Percentiles rank a stretch among this genome's conserved stretches.
Evolutionary conservation across 2,329 filamentous ascomycete genomes (phyloP).

Genomic region (Aspergillus brasiliensis): DNA sequence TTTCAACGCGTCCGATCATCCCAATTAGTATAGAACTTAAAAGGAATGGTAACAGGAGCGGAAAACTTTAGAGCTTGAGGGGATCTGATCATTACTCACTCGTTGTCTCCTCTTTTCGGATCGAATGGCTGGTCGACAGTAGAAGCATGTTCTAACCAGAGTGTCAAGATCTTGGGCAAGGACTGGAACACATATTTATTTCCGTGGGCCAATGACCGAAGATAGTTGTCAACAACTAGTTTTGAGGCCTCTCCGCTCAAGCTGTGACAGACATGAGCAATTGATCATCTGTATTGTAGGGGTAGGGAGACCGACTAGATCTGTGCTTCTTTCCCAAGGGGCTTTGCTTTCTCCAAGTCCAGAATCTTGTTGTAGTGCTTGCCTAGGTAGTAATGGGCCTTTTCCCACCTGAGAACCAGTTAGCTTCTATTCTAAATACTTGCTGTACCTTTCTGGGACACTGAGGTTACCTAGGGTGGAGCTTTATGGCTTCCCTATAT

Average conservation of each 20-base stretch:
- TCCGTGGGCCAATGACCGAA: slow-evolving; percentile 81
- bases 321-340: slow-evolving; percentile 74
- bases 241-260: slow-evolving; percentile 82
- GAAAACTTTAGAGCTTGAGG: no score
- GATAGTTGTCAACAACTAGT: slow-evolving; percentile 89
- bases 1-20: slow-evolving; percentile 12
- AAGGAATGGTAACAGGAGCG: no score
- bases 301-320: slow-evolving; percentile 53
- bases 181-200: slow-evolving; percentile 97
- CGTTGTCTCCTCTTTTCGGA: slow-evolving; percentile 50
- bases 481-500: slow-evolving; percentile 71
- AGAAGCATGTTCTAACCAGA: slow-evolving; percentile 91
- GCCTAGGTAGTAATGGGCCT: slow-evolving; percentile 94
- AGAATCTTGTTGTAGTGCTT: slow-evolving; percentile 96
- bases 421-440: not conserved
- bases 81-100: slow-evolving; percentile 33
- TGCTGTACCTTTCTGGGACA: not conserved
- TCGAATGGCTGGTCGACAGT: slow-evolving; percentile 65
- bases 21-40: no score
- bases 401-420: slow-evolving; percentile 72
- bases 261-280: slow-evolving; percentile 37
- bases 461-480: slow-evolving; percentile 36
- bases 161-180: slow-evolving; percentile 82
- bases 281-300: not conserved
- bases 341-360: slow-evolving; percentile 80